Conservation (phyloP, 2,329 filamentous ascomycete species). For the Shiraia sp. region DNA sequence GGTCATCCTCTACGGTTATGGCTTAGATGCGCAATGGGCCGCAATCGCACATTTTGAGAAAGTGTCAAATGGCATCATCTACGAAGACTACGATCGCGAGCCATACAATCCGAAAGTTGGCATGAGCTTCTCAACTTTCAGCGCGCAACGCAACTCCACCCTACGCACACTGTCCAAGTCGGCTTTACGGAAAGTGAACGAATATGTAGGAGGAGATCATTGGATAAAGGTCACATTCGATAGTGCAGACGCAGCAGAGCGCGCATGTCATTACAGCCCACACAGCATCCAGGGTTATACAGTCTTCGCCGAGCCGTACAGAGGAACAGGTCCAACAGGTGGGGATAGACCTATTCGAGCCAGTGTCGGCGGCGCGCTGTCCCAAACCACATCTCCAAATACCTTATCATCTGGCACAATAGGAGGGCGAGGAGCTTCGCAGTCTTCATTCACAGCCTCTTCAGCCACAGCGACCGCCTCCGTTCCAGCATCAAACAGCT, state of each 20-base stretch:
- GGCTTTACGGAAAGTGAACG: constrained; percentile 78
- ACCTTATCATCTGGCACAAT: constrained; percentile 39
- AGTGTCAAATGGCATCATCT: constrained; percentile 77
- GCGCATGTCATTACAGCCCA: constrained; percentile 52
- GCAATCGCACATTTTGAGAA: constrained; percentile 87
- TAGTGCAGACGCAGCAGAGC: constrained; percentile 53
- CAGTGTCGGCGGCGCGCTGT: constrained; percentile 29
- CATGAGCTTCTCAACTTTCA: constrained; percentile 59
- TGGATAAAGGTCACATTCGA: constrained; percentile 73
- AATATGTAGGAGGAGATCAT: constrained; percentile 80
- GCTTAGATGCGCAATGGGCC: constrained; percentile 71
- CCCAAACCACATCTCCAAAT: constrained; percentile 40
- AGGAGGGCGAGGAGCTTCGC: constrained; percentile 23
- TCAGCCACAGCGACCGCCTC: constrained; percentile 45
- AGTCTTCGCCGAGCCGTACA: constrained; percentile 54
- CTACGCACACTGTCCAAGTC: constrained; percentile 69
- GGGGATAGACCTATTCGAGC: constrained; percentile 50
- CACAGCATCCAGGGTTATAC: constrained; percentile 53
- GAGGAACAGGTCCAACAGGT: constrained; percentile 48
- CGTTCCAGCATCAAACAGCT: constrained; percentile 8
- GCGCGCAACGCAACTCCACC: constrained; percentile 69
- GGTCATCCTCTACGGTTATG: constrained; percentile 84
- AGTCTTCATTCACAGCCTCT: constrained; percentile 45
- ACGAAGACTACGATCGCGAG: constrained; percentile 89
- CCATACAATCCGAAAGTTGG: constrained; percentile 76